Percentiles rank a stretch among this genome's conserved stretches.
phyloP scores from a whole-genome alignment of 2,329 filamentous ascomycete species.

The Arthroderma sp. region DNA sequence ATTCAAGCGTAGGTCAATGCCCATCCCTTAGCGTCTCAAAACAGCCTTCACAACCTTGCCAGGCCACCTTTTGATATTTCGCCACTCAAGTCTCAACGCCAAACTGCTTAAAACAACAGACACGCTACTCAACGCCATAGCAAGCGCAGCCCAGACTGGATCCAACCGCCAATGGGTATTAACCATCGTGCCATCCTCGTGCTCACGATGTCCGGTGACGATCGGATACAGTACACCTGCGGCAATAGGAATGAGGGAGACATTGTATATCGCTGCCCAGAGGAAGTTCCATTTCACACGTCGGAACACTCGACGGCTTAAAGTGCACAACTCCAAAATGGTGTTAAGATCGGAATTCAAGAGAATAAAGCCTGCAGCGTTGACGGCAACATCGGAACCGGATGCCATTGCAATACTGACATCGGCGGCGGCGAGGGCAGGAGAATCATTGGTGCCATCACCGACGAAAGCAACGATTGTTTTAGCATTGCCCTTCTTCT shows the following conservation, averaged over 20 bases:
- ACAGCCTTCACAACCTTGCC: not conserved
- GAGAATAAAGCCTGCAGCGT: conserved; percentile 68
- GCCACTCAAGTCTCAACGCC: conserved; percentile 44
- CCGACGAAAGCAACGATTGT: conserved; percentile 68
- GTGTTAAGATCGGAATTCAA: conserved; percentile 56
- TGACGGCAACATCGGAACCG: conserved; percentile 71
- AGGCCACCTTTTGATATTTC: conserved; percentile 2
- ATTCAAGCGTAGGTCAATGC: too few species aligned
- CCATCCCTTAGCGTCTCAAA: not conserved
- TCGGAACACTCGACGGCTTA: conserved; percentile 59
- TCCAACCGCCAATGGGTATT: conserved; percentile 33
- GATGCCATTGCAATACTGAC: conserved; percentile 71
- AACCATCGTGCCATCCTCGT: conserved; percentile 20
- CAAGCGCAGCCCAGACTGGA: conserved; percentile 66
- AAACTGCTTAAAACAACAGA: conserved; percentile 78
- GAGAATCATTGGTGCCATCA: conserved; percentile 77
- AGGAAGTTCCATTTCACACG: conserved; percentile 74
- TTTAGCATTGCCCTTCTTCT: conserved; percentile 3
- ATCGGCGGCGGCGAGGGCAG: conserved; percentile 65
- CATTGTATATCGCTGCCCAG: conserved; percentile 76
- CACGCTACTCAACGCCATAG: conserved; percentile 86
- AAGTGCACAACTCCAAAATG: conserved; percentile 58
- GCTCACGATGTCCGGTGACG: conserved; percentile 24
- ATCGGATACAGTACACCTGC: conserved; percentile 64
- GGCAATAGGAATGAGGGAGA: conserved; percentile 63